Percentiles rank a stretch among this genome's conserved stretches.
These are phyloP conservation scores for Hymenoscyphus linearis DNA, from an alignment of 2,329 filamentous ascomycete genomes.

Conservation along the genomic window DNA sequence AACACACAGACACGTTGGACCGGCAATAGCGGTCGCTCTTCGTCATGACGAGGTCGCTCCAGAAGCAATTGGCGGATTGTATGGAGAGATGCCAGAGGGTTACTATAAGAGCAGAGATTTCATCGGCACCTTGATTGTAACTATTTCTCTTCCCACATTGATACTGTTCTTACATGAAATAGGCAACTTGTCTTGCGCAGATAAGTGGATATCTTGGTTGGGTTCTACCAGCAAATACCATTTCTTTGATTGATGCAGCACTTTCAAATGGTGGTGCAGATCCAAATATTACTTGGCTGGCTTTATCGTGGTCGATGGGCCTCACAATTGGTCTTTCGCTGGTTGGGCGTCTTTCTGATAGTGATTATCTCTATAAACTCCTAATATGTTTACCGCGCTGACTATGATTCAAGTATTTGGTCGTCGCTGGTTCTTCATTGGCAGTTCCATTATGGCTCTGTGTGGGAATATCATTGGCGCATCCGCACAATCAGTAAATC, in stretches of 20 bases:
- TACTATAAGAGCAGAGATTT: constrained; percentile 18
- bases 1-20: neutral
- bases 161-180: neutral
- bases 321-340: constrained; percentile 38
- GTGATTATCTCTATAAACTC: neutral
- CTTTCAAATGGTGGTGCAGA: constrained; percentile 13
- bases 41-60: constrained; percentile 7
- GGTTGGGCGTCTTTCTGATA: constrained; percentile 38
- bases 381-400: neutral
- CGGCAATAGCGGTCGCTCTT: neutral
- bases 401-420: constrained; percentile 33
- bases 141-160: neutral
- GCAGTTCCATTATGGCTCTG: constrained; percentile 30
- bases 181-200: constrained; percentile 25
- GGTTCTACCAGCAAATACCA: constrained; percentile 23
- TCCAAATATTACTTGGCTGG: constrained; percentile 21
- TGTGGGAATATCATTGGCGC: constrained; percentile 37
- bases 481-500: constrained; percentile 32
- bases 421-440: constrained; percentile 38
- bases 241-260: constrained; percentile 20
- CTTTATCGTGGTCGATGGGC: constrained; percentile 34
- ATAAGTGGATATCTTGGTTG: constrained; percentile 24
- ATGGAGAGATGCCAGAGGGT: constrained; percentile 11
- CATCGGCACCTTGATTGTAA: constrained; percentile 18
- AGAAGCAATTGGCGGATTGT: constrained; percentile 8